These are phyloP conservation scores for Chrysochromulina parva DNA, from an alignment of 78 protist genomes.

Conservation along the genomic window DNA sequence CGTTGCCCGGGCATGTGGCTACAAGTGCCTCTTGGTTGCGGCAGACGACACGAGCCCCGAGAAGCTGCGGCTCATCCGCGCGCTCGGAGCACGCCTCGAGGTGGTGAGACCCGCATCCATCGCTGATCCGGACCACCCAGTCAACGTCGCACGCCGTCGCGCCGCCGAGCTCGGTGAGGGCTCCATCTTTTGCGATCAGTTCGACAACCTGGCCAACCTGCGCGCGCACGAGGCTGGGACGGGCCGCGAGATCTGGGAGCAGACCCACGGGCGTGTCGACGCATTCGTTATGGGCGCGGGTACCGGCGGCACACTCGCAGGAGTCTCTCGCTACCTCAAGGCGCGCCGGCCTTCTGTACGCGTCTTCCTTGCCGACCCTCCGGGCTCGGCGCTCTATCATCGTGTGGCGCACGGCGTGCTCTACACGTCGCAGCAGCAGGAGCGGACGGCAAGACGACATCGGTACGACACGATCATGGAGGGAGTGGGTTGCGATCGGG, in stretches of 20 bases:
- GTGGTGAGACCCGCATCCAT: conserved; percentile 61
- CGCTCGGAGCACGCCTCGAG: background rate
- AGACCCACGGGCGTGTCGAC: conserved; percentile 45
- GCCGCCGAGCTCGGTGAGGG: background rate
- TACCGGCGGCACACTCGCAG: conserved; percentile 86
- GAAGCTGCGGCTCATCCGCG: background rate
- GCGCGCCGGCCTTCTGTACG: background rate
- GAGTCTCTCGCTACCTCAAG: conserved; percentile 65
- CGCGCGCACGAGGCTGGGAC: conserved; percentile 37
- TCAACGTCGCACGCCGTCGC: background rate
- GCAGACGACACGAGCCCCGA: conserved; percentile 54
- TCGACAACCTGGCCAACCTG: conserved; percentile 69
- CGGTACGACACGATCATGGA: conserved; percentile 50
- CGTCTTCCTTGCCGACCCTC: conserved; percentile 41
- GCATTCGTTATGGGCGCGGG: conserved; percentile 57
- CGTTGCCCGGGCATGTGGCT: conserved; percentile 69
- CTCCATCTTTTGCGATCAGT: conserved; percentile 70
- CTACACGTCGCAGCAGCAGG: background rate
- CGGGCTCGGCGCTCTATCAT: conserved; percentile 35
- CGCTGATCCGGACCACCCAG: conserved; percentile 57
- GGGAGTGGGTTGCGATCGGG: conserved; percentile 65
- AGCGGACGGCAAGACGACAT: background rate
- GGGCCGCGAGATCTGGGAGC: conserved; percentile 75
- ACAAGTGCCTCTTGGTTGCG: conserved; percentile 46
- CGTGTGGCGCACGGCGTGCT: conserved; percentile 6